Evolutionary conservation across 192 early-diverging fungal species (phyloP).

Genomic region (Dissophora globulifera): DNA sequence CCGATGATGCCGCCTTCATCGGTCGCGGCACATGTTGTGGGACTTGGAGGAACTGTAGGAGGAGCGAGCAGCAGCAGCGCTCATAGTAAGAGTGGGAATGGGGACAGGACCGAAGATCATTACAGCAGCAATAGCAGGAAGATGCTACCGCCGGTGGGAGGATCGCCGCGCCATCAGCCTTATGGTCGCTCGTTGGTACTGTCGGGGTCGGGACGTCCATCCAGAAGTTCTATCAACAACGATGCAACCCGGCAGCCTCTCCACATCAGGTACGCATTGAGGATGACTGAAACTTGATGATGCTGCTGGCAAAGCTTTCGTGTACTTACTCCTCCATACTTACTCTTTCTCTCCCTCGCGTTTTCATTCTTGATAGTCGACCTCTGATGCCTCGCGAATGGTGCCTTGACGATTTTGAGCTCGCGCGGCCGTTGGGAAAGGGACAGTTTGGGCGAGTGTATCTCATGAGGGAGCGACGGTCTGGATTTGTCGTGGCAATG

Average conservation of each 20-base stretch:
- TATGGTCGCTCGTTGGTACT: slow-evolving; percentile 37
- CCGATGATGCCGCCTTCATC: slow-evolving; percentile 35
- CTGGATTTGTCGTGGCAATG: slow-evolving; percentile 89
- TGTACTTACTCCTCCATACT: too few species aligned
- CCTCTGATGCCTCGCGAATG: slow-evolving; percentile 51
- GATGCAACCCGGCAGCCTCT: neutral
- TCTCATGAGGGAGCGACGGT: slow-evolving; percentile 87
- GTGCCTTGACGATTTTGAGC: slow-evolving; percentile 87
- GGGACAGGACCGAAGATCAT: slow-evolving; percentile 1
- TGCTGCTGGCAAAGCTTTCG: too few species aligned
- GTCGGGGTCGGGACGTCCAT: slow-evolving; percentile 1
- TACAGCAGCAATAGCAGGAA: too few species aligned
- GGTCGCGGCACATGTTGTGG: slow-evolving; percentile 32
- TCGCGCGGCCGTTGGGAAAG: slow-evolving; percentile 87
- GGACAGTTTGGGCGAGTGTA: slow-evolving; percentile 99
- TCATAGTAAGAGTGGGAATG: neutral
- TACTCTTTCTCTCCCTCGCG: neutral
- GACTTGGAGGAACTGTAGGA: slow-evolving; percentile 28
- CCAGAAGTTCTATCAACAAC: slow-evolving; percentile 6
- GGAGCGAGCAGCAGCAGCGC: slow-evolving; percentile 4
- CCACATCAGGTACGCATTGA: slow-evolving; percentile 18
- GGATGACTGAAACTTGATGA: too few species aligned
- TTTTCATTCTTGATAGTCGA: slow-evolving; percentile 9
- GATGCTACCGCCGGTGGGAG: slow-evolving; percentile 38
- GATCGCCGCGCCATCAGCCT: slow-evolving; percentile 31